Evolutionary conservation across 225 moss, liverwort and hornwort species (phyloP), one percentile per base, ranked within the genome.

Genomic region (Lunularia cruciata): DNA sequence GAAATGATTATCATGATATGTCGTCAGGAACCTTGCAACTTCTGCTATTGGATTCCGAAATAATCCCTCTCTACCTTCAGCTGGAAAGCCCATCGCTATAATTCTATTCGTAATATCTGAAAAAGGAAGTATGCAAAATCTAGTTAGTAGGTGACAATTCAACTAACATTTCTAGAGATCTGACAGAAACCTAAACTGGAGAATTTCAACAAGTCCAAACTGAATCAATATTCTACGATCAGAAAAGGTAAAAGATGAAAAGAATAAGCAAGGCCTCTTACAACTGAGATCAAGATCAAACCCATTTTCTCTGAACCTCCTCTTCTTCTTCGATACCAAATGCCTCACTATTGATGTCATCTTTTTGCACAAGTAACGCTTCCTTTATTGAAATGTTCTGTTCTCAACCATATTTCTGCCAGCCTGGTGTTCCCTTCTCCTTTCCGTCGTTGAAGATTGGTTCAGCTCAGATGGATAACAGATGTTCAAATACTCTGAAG

Each of bases 211-310:
- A n/a, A n/a, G n/a, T n/a, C n/a, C n/a, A n/a, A n/a, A n/a, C n/a
- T n/a, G n/a, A n/a, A n/a, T n/a, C n/a, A n/a, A n/a, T 35, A 32
- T 37, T 35, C 36, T 36, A 32, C 25, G 6, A 25, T 23, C 11
- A 36, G 18, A 4, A 40, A n/a, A 9, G 39, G 23, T 14, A 4
- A 3, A 14, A 40, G 20, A 37, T 8, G 22, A 39, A 25, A 12
- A 25, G 18, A 7, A 25, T 9, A 19, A 4, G 26, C 35, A 27
- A 65, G 68, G 26, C 38, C 20, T 15, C 84, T 80, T 81, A 87
- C 87, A 87, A 68, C 79, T 85, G 55, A 87, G 85, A 72, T 90
- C 89, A 54, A 90, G 78, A 74, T 87, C 83, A 65, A 87, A 90
- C 27, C 87, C 87, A 68, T 87, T 78, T 49, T 79, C 78, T 18